These are phyloP conservation scores for Chytriomyces confervae DNA, from an alignment of 192 early-diverging fungal species.

Conservation along the genomic window DNA sequence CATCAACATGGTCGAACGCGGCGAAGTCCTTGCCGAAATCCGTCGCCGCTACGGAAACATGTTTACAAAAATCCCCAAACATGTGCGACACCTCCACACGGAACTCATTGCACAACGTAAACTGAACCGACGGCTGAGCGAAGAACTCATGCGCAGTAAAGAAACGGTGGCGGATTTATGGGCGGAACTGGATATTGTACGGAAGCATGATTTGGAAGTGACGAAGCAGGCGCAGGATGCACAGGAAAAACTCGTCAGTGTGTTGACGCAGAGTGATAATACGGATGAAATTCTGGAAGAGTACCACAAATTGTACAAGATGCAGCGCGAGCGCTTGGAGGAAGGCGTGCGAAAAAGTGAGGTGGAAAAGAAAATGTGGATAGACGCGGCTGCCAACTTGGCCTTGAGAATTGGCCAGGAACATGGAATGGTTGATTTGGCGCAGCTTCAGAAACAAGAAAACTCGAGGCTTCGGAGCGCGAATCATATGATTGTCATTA, in stretches of 20 bases:
- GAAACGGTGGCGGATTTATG: conserved; percentile 54
- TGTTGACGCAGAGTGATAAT: conserved; percentile 59
- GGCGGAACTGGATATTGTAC: conserved; percentile 56
- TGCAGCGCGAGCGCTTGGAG: conserved; percentile 64
- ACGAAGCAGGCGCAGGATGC: conserved; percentile 62
- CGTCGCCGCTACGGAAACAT: conserved; percentile 62
- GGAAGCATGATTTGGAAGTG: conserved; percentile 58
- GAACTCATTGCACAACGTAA: conserved; percentile 63
- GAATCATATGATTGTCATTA: conserved; percentile 60
- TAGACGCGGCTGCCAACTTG: conserved; percentile 60
- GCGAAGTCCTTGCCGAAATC: conserved; percentile 63
- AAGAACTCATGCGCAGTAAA: conserved; percentile 56
- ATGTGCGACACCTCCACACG: conserved; percentile 62
- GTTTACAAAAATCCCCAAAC: conserved; percentile 62
- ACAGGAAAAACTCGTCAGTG: conserved; percentile 56
- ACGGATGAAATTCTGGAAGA: conserved; percentile 65
- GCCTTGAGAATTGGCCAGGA: conserved; percentile 62
- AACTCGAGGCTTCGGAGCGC: conserved; percentile 50
- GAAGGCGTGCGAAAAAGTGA: conserved; percentile 54
- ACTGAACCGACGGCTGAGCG: conserved; percentile 56
- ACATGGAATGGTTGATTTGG: conserved; percentile 59
- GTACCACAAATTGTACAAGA: conserved; percentile 63
- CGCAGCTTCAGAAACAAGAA: conserved; percentile 57
- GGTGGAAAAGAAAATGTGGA: conserved; percentile 64
- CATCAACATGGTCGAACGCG: conserved; percentile 66